Percentiles rank a stretch among this genome's conserved stretches.
Conservation (phyloP, 768 basidiomycete genomes). For the Leccinum barrowsii region DNA sequence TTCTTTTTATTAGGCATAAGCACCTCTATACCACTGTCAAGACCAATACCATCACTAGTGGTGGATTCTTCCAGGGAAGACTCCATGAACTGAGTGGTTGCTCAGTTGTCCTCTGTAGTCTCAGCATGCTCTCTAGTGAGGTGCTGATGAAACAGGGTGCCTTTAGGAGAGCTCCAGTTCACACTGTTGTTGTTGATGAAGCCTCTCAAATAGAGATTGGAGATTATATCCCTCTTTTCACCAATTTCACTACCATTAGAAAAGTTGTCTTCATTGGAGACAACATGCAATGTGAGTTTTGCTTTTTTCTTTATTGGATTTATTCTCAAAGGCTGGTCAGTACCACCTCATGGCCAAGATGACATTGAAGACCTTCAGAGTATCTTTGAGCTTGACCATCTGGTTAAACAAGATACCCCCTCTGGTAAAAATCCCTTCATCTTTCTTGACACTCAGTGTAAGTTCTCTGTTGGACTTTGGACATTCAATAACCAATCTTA, state of each 20-base stretch:
- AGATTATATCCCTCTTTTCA: conserved; percentile 44
- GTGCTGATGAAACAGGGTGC: conserved; percentile 13
- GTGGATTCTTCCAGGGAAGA: conserved; percentile 27
- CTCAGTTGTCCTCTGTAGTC: conserved; percentile 69
- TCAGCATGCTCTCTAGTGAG: conserved; percentile 65
- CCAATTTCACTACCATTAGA: conserved; percentile 33
- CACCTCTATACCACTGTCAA: conserved; percentile 58
- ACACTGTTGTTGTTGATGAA: conserved; percentile 59
- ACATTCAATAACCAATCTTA: conserved; percentile 1
- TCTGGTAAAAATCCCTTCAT: conserved; percentile 32
- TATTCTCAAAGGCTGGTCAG: conserved; percentile 38
- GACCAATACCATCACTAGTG: conserved; percentile 51
- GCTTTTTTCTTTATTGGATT: conserved; percentile 28
- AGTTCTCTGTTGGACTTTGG: conserved; percentile 18
- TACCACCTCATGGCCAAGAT: conserved; percentile 79
- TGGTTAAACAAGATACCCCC: conserved; percentile 31
- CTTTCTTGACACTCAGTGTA: conserved; percentile 77
- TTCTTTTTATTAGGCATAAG: conserved; percentile 62
- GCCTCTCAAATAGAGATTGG: conserved; percentile 65
- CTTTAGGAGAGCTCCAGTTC: conserved; percentile 35
- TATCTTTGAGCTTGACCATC: conserved; percentile 72
- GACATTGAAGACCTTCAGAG: conserved; percentile 62
- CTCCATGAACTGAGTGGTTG: conserved; percentile 31
- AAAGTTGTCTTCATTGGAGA: conserved; percentile 66
- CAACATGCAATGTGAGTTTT: conserved; percentile 55